phyloP scores from a whole-genome alignment of 2,329 filamentous ascomycete genomes.

The Venturia pyrina region DNA sequence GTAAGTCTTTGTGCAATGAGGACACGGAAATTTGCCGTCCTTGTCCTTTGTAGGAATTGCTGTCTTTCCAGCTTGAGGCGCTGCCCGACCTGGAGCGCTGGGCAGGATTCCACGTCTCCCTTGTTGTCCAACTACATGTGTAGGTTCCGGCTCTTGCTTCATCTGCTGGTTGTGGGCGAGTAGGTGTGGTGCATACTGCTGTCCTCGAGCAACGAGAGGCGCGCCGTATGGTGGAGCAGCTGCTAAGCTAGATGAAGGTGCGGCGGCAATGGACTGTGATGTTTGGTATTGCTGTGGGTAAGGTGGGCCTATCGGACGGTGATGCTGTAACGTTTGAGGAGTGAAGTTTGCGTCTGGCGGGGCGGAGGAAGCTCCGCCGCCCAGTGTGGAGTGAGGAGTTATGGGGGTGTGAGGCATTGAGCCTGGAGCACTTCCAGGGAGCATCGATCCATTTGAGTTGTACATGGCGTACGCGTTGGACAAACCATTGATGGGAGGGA shows the following conservation, averaged over 20 bases:
- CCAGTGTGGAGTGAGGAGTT: slow-evolving; percentile 6
- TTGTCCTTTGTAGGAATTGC: slow-evolving; percentile 90
- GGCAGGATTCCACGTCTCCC: slow-evolving; percentile 85
- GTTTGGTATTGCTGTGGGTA: slow-evolving; percentile 1
- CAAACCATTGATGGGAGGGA: slow-evolving; percentile 10
- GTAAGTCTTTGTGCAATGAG: slow-evolving; percentile 97
- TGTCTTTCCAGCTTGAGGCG: slow-evolving; percentile 69
- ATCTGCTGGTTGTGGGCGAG: slow-evolving; percentile 2
- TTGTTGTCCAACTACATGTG: slow-evolving; percentile 91
- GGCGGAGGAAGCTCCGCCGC: slow-evolving; percentile 2
- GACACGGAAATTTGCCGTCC: slow-evolving; percentile 95
- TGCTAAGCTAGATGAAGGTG: slow-evolving; percentile 5
- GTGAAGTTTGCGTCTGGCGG: slow-evolving; percentile 2
- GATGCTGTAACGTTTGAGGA: not conserved
- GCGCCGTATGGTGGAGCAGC: not conserved
- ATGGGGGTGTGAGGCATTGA: slow-evolving; percentile 11
- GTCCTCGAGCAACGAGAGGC: not conserved
- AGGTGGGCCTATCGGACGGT: not conserved
- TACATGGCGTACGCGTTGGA: slow-evolving; percentile 1
- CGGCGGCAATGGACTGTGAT: not conserved
- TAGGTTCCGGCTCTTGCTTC: slow-evolving; percentile 47
- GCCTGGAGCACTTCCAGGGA: slow-evolving; percentile 4
- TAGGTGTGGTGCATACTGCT: not conserved
- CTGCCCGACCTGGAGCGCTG: slow-evolving; percentile 76
- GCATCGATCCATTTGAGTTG: not conserved